Conservation (phyloP, 495 filamentous ascomycete genomes). For the Aspergillus sclerotiicarbonarius region DNA sequence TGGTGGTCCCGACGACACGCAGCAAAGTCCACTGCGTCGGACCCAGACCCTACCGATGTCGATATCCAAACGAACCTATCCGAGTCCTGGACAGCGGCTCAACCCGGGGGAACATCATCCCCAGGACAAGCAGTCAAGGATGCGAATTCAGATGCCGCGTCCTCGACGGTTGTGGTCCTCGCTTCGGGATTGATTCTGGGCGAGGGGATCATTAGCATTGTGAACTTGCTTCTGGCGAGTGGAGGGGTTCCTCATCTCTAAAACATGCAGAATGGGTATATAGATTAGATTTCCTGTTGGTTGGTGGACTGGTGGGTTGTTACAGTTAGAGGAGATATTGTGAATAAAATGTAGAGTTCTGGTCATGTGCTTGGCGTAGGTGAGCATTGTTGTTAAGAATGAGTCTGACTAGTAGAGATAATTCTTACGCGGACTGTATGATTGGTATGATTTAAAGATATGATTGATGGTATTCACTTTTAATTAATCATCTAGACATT, state of each 20-base stretch:
- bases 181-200: constrained; percentile 85
- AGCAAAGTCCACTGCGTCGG: not conserved
- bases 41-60: not conserved
- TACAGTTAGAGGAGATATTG: not conserved
- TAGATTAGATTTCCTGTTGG: not conserved
- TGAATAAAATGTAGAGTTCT: not conserved
- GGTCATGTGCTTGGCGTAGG: too few species aligned
- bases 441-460: too few species aligned
- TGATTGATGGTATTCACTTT: too few species aligned
- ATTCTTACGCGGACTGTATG: too few species aligned
- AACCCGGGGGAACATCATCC: not conserved
- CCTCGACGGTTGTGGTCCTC: constrained; percentile 59
- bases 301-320: not conserved
- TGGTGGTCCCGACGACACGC: constrained; percentile 51
- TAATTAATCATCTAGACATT: too few species aligned
- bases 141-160: constrained; percentile 42
- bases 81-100: constrained; percentile 1
- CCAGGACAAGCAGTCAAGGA: constrained; percentile 29
- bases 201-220: constrained; percentile 90
- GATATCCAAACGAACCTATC: not conserved
- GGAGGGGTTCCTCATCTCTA: constrained; percentile 73
- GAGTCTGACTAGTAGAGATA: too few species aligned
- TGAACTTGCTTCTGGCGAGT: constrained; percentile 83
- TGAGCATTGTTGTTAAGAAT: too few species aligned
- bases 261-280: not conserved